phyloP scores from a whole-genome alignment of 139 green algal genomes.

The Tetraselmis striata region DNA sequence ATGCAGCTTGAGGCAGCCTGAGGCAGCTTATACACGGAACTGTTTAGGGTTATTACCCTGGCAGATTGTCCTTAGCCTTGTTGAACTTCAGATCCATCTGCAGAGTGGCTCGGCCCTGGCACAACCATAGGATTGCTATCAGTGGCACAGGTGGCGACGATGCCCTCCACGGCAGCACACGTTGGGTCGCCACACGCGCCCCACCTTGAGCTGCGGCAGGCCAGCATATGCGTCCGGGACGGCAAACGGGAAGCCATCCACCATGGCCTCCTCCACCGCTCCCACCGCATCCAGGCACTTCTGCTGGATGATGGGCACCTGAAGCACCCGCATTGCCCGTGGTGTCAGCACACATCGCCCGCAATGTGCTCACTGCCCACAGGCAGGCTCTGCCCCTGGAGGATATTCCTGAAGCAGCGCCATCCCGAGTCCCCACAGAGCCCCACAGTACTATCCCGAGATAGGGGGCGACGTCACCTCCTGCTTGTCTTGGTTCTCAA shows the following conservation, averaged over 20 bases:
- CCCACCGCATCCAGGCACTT: conserved; percentile 75
- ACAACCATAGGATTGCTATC: background rate
- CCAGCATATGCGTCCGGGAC: conserved; percentile 81
- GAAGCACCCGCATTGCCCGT: background rate
- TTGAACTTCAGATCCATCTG: conserved; percentile 77
- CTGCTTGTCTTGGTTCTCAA: conserved; percentile 82
- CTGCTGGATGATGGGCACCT: conserved; percentile 71
- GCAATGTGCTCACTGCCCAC: no score
- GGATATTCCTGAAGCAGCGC: no score
- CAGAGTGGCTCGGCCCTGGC: conserved; percentile 81
- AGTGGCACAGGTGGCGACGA: background rate
- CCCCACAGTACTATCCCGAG: no score
- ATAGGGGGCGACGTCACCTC: no score
- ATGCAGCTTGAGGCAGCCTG: no score
- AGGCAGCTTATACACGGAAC: no score
- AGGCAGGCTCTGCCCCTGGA: no score
- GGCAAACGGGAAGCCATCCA: conserved; percentile 85
- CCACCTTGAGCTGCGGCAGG: conserved; percentile 84
- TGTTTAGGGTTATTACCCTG: no score
- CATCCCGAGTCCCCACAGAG: no score
- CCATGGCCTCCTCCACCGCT: conserved; percentile 88
- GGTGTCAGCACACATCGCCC: background rate
- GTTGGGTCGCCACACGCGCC: background rate
- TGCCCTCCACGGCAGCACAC: background rate
- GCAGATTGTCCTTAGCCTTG: conserved; percentile 54